Base-by-base conservation (phyloP, 371 early-diverging fungal genomes). In the Actinomortierella wolfii region DNA sequence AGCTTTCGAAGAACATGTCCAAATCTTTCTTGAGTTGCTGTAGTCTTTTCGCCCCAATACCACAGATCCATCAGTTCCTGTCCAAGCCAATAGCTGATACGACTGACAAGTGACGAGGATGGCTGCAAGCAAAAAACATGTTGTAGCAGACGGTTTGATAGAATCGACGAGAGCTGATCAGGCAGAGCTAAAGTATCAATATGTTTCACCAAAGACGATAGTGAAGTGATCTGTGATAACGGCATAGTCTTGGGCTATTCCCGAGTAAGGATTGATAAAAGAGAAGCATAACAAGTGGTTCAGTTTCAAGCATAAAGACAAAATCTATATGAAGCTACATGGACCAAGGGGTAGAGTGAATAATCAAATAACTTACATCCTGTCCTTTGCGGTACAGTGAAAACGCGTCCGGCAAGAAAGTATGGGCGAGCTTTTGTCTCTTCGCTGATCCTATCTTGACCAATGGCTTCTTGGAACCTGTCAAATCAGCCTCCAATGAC, bases 71-170 rank as follows among this genome's bases (percentile, higher is more conserved):
- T 63, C 8, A 86, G 51, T 14, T 76, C 69, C 45, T 83, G 79
- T 23, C 65, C 73, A 5, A 86, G 59, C 82, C 81, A 81, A 15
- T 69, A 67, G 45, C 80, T 78, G 23, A 85, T 76, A 23, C 86
- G 67, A 14, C 69, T 57, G 29, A 83, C 64, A 21, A 70, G 61
- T 15, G 77, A 65, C 21, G 64, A 53, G 8, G 71, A 70, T 8
- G 71, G 54, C 25, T 70, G 71, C 2, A 70, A 58, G 23, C 65
- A 65, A 14, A 86, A 28, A 3, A 81, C 51, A 64, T 83, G 83
- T 56, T 86, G 86, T 8, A 83, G 52, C 26, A 78, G 49, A 13
- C 84, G 68, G 29, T 79, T 78, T 4, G 82, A 77, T 14, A 83
- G 65, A 1, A 86, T 58, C 1, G 75, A 66, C 13, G 75, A 63